phyloP scores from a whole-genome alignment of 495 filamentous ascomycete genomes.

The Aspergillus wentii region DNA sequence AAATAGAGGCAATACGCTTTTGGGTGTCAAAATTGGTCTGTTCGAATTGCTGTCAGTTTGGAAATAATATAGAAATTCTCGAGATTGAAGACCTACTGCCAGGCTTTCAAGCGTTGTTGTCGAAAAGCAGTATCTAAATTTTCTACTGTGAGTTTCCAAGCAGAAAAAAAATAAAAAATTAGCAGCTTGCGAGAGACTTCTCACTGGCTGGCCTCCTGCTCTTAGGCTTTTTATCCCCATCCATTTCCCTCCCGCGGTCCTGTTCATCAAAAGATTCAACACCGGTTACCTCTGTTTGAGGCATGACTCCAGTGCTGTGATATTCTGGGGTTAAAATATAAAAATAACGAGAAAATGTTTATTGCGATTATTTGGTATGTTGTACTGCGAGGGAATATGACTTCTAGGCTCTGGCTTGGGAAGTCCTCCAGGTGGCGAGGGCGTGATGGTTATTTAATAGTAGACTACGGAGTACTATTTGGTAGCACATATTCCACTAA shows the following conservation, averaged over 20 bases:
- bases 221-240: constrained; percentile 71
- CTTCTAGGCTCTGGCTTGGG: too few species aligned
- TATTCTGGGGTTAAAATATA: too few species aligned
- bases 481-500: too few species aligned
- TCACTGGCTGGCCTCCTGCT: constrained; percentile 80
- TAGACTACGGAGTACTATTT: too few species aligned
- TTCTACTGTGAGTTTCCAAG: constrained; percentile 3
- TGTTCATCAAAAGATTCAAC: constrained; percentile 47
- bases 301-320: too few species aligned
- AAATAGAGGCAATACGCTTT: constrained; percentile 87
- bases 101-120: constrained; percentile 88
- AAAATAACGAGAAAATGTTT: too few species aligned
- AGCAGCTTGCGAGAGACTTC: constrained; percentile 18
- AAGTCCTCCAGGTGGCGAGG: too few species aligned
- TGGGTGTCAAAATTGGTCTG: constrained; percentile 88
- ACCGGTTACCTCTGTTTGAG: constrained; percentile 38
- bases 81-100: constrained; percentile 63
- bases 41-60: constrained; percentile 4
- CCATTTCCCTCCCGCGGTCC: constrained; percentile 34
- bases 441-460: too few species aligned
- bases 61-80: background rate
- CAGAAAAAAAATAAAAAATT: background rate
- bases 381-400: too few species aligned
- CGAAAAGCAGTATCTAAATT: constrained; percentile 79
- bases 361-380: too few species aligned